Percentiles rank a stretch among this genome's conserved stretches.
These are phyloP conservation scores for Phytopythium vexans DNA, from an alignment of 352 stramenopile species.

Conservation along the genomic window DNA sequence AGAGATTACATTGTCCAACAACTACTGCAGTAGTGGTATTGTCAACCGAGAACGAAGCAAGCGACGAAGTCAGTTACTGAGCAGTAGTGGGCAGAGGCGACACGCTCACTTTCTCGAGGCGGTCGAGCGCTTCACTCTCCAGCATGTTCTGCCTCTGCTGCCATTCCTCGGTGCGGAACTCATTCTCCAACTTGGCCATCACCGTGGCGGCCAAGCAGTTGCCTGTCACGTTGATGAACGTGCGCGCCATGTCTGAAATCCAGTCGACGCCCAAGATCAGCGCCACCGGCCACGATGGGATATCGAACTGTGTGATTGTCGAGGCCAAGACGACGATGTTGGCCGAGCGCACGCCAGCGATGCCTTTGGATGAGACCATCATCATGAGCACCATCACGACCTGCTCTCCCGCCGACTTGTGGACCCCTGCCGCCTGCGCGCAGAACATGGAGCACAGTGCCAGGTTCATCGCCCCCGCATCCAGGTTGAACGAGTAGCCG, in stretches of 20 bases:
- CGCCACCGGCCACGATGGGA: constrained; percentile 53
- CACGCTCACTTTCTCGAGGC: too few species aligned
- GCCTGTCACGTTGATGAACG: constrained; percentile 51
- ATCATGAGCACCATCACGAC: constrained; percentile 60
- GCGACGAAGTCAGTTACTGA: too few species aligned
- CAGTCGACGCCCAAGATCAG: constrained; percentile 55
- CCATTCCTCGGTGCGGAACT: constrained; percentile 55
- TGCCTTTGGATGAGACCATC: constrained; percentile 57
- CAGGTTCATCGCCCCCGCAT: constrained; percentile 51
- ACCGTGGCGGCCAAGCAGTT: constrained; percentile 55
- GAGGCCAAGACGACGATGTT: constrained; percentile 43
- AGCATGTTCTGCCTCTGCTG: constrained; percentile 4
- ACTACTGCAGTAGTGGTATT: too few species aligned
- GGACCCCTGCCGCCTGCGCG: constrained; percentile 37
- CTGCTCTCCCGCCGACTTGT: constrained; percentile 56
- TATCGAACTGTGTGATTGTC: constrained; percentile 47
- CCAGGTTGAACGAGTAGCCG: constrained; percentile 68
- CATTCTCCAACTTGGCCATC: constrained; percentile 65
- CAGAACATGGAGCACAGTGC: constrained; percentile 50
- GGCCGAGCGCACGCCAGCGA: constrained; percentile 48
- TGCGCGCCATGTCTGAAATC: constrained; percentile 60
- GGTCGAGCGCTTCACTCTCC: too few species aligned
- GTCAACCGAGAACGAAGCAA: too few species aligned
- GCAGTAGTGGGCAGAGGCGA: too few species aligned
- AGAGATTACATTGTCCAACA: too few species aligned